Percentiles rank a stretch among this genome's conserved stretches.
Conservation (phyloP, 1,139 yeast genomes). For the Diutina ranongensis region DNA sequence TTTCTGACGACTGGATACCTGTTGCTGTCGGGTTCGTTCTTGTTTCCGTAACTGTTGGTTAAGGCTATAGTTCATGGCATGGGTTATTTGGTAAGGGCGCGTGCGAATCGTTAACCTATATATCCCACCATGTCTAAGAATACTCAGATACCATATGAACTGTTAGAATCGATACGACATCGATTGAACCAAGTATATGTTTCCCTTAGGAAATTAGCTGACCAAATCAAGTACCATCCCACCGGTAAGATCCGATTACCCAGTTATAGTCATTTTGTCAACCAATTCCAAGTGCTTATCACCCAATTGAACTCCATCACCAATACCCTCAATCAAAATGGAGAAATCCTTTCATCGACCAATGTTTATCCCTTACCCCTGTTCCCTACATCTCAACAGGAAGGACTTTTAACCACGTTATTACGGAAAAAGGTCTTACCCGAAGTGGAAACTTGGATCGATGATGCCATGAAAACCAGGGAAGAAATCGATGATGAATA, state of each 20-base stretch:
- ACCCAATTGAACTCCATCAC: conserved; percentile 75
- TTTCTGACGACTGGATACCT: conserved; percentile 30
- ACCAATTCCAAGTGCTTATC: conserved; percentile 71
- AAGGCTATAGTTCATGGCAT: conserved; percentile 33
- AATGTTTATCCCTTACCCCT: conserved; percentile 74
- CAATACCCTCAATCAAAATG: conserved; percentile 49
- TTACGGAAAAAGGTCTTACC: conserved; percentile 81
- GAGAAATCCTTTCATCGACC: conserved; percentile 47
- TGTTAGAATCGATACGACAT: conserved; percentile 32
- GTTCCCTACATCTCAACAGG: conserved; percentile 79
- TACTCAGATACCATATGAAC: conserved; percentile 13
- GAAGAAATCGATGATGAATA: conserved; percentile 42
- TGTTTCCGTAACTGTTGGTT: conserved; percentile 29
- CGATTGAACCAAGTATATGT: conserved; percentile 33
- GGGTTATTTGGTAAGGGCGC: background rate
- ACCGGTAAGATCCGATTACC: conserved; percentile 2
- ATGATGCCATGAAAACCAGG: conserved; percentile 29
- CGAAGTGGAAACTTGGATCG: conserved; percentile 82
- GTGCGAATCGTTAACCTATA: background rate
- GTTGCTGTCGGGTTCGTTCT: conserved; percentile 26
- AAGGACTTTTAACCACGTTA: conserved; percentile 69
- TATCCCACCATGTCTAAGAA: background rate
- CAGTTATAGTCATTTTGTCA: conserved; percentile 12
- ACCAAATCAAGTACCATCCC: conserved; percentile 27
- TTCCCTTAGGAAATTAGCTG: conserved; percentile 31